Percentiles rank a stretch among this genome's conserved stretches.
phyloP scores from a whole-genome alignment of 2,329 filamentous ascomycete genomes.

The Magnaporthiopsis poae region DNA sequence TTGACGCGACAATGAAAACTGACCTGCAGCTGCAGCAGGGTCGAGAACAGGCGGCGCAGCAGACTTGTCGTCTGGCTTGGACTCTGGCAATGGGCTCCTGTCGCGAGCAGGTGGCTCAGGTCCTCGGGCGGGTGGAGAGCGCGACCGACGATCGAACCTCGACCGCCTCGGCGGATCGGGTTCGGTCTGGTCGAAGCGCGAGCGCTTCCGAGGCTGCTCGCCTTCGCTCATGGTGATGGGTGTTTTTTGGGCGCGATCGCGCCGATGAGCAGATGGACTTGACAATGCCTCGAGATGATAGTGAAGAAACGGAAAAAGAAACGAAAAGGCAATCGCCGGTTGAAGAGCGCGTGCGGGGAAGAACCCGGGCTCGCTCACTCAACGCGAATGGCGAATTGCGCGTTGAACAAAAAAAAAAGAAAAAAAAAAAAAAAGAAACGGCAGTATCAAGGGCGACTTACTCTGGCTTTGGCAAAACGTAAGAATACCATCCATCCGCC shows the following conservation, averaged over 20 bases:
- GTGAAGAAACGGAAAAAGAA: too few relatives aligned
- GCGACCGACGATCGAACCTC: constrained; percentile 84
- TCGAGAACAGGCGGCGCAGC: constrained; percentile 35
- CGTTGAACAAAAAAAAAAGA: too few relatives aligned
- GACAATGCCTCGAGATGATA: neutral
- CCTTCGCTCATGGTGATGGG: constrained; percentile 58
- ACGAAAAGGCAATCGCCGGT: too few relatives aligned
- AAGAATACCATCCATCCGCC: too few relatives aligned
- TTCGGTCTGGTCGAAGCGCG: constrained; percentile 87
- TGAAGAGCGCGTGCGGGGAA: too few relatives aligned
- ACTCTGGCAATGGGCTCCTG: constrained; percentile 59
- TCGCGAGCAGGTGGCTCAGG: constrained; percentile 59
- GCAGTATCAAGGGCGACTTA: too few relatives aligned
- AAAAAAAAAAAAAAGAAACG: too few relatives aligned
- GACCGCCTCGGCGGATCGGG: constrained; percentile 61
- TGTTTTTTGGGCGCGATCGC: neutral
- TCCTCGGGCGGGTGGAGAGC: constrained; percentile 62
- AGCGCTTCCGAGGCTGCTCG: constrained; percentile 73
- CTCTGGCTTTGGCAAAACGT: too few relatives aligned
- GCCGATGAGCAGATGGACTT: neutral
- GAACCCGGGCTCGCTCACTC: too few relatives aligned
- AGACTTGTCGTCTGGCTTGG: constrained; percentile 28
- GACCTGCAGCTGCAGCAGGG: constrained; percentile 71
- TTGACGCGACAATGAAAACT: constrained; percentile 14
- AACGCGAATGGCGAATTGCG: too few relatives aligned